Percentiles rank a stretch among this genome's conserved stretches.
Conservation (phyloP, 768 basidiomycete species). For the Tubosaeta sp. region DNA sequence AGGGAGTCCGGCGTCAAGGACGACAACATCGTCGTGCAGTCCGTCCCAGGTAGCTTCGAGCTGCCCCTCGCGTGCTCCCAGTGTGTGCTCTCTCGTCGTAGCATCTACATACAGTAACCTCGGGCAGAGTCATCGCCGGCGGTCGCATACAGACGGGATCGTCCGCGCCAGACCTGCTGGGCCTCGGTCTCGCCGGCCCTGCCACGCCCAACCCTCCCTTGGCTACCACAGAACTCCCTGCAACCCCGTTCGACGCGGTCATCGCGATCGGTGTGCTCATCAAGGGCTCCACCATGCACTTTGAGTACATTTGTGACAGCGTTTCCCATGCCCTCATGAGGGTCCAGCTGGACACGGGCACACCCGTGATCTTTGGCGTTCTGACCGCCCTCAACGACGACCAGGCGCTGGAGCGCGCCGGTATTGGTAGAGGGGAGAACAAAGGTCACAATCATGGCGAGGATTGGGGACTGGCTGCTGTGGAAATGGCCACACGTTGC, state of each 20-base stretch:
- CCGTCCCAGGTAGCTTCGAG: conserved; percentile 94
- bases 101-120: conserved; percentile 4
- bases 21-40: conserved; percentile 84
- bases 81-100: conserved; percentile 42
- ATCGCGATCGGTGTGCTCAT: conserved; percentile 98
- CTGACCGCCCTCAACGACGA: conserved; percentile 89
- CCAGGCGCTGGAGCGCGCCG: conserved; percentile 93
- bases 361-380: conserved; percentile 96
- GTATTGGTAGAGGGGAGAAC: conserved; percentile 61
- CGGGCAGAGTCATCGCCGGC: conserved; percentile 76
- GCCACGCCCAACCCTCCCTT: conserved; percentile 30
- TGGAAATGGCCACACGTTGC: conserved; percentile 79
- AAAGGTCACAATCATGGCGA: conserved; percentile 97
- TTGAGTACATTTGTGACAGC: conserved; percentile 96
- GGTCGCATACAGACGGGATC: conserved; percentile 78
- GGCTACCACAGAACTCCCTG: conserved; percentile 36
- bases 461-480: conserved; percentile 96
- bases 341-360: conserved; percentile 88
- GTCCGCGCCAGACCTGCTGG: conserved; percentile 72
- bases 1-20: conserved; percentile 84
- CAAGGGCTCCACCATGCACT: conserved; percentile 98
- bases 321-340: conserved; percentile 94
- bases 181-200: conserved; percentile 41
- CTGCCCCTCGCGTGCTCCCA: conserved; percentile 81
- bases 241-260: conserved; percentile 84